These are phyloP conservation scores for Tremella yokohamensis DNA, from an alignment of 768 basidiomycete genomes.

Conservation along the genomic window DNA sequence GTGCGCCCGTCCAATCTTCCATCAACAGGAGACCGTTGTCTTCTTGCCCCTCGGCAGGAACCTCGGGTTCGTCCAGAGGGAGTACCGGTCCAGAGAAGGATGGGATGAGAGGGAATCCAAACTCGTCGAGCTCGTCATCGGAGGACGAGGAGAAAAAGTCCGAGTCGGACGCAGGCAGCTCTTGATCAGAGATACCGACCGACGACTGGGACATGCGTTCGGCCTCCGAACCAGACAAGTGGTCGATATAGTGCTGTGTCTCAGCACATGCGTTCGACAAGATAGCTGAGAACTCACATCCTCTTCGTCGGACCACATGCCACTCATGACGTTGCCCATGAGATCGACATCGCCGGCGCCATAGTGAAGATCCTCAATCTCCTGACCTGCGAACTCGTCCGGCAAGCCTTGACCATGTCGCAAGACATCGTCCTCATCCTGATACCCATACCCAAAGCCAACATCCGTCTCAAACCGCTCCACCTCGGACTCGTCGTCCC, in stretches of 20 bases:
- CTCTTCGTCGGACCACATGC: slow-evolving; percentile 31
- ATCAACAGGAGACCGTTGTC: slow-evolving; percentile 38
- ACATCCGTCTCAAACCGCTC: background rate
- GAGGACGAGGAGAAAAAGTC: slow-evolving; percentile 20
- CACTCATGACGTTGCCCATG: slow-evolving; percentile 19
- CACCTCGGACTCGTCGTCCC: slow-evolving; percentile 26
- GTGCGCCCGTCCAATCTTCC: slow-evolving; percentile 47
- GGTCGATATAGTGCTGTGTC: slow-evolving; percentile 33
- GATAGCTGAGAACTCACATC: slow-evolving; percentile 24
- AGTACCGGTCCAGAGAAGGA: background rate
- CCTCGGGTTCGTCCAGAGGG: background rate
- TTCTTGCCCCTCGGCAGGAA: slow-evolving; percentile 8
- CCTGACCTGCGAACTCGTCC: slow-evolving; percentile 39
- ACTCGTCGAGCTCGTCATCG: slow-evolving; percentile 38
- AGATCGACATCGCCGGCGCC: slow-evolving; percentile 35
- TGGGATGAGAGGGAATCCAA: slow-evolving; percentile 31
- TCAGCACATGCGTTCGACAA: background rate
- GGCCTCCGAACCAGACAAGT: slow-evolving; percentile 40
- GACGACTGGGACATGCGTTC: slow-evolving; percentile 41
- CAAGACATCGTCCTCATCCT: slow-evolving; percentile 24
- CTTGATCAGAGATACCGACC: slow-evolving; percentile 21
- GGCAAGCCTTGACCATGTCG: slow-evolving; percentile 11
- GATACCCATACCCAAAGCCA: slow-evolving; percentile 3
- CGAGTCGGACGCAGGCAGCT: slow-evolving; percentile 26
- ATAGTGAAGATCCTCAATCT: slow-evolving; percentile 45